phyloP scores from a whole-genome alignment of 352 stramenopile genomes.

The Pythium volutum region DNA sequence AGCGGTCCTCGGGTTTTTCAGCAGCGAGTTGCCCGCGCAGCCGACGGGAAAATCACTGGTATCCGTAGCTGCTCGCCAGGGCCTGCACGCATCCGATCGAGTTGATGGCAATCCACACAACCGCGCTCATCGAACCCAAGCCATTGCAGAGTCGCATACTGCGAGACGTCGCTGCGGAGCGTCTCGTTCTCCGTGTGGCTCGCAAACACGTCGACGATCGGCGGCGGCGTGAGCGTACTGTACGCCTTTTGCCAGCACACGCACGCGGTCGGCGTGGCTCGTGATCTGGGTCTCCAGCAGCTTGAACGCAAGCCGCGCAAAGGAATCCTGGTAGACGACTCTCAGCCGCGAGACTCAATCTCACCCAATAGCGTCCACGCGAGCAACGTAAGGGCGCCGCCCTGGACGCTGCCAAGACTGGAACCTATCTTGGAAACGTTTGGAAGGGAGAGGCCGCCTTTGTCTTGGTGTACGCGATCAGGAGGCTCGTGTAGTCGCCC shows the following conservation, averaged over 20 bases:
- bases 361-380: slow-evolving; percentile 75
- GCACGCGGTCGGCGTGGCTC: slow-evolving; percentile 40
- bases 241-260: slow-evolving; percentile 38
- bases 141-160: slow-evolving; percentile 68
- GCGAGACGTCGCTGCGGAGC: slow-evolving; percentile 32
- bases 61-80: slow-evolving; percentile 45
- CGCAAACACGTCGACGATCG: slow-evolving; percentile 62
- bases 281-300: slow-evolving; percentile 47
- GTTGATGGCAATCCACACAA: slow-evolving; percentile 70
- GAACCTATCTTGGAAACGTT: slow-evolving; percentile 58
- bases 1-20: slow-evolving; percentile 59
- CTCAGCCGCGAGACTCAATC: slow-evolving; percentile 65
- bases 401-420: slow-evolving; percentile 52
- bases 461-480: background rate
- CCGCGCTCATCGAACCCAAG: slow-evolving; percentile 73
- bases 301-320: slow-evolving; percentile 47
- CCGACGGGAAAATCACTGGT: slow-evolving; percentile 76
- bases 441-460: slow-evolving; percentile 20
- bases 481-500: background rate
- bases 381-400: slow-evolving; percentile 49
- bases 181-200: slow-evolving; percentile 65
- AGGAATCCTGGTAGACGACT: slow-evolving; percentile 58
- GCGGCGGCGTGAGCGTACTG: slow-evolving; percentile 59
- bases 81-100: slow-evolving; percentile 64
- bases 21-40: slow-evolving; percentile 53